phyloP scores from a whole-genome alignment of 2,329 filamentous ascomycete species.

The Cryphonectria radicalis region DNA sequence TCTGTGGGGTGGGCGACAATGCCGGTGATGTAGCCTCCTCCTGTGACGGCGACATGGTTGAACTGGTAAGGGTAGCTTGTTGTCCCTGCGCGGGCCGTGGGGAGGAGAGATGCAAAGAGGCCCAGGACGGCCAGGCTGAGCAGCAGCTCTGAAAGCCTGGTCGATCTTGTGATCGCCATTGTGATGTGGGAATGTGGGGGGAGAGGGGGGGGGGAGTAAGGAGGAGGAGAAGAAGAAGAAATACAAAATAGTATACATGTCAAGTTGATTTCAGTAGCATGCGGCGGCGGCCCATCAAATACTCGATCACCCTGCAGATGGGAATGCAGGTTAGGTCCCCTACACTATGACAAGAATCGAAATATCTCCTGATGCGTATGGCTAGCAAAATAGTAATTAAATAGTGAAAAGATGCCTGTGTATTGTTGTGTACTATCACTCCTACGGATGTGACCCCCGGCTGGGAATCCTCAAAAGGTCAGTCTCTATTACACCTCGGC shows the following conservation, averaged over 20 bases:
- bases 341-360: not conserved
- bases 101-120: not conserved
- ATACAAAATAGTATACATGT: not conserved
- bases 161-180: not conserved
- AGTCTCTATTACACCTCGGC: not conserved
- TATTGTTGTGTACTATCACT: not conserved
- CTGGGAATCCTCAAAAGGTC: not conserved
- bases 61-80: slow-evolving; percentile 18
- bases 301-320: not conserved
- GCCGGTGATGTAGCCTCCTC: slow-evolving; percentile 18
- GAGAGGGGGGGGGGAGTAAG: not conserved
- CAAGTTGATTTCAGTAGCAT: not conserved
- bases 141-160: not conserved
- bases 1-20: slow-evolving; percentile 16
- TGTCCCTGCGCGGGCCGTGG: not conserved
- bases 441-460: not conserved
- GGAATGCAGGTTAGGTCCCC: not conserved
- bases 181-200: not conserved
- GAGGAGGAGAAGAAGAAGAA: not conserved
- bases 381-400: not conserved
- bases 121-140: not conserved
- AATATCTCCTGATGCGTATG: not conserved
- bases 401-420: not conserved
- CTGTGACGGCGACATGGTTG: slow-evolving; percentile 19
- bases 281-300: not conserved